phyloP scores from a whole-genome alignment of 129 eudicot genomes.

The Scalesia atractyloides region DNA sequence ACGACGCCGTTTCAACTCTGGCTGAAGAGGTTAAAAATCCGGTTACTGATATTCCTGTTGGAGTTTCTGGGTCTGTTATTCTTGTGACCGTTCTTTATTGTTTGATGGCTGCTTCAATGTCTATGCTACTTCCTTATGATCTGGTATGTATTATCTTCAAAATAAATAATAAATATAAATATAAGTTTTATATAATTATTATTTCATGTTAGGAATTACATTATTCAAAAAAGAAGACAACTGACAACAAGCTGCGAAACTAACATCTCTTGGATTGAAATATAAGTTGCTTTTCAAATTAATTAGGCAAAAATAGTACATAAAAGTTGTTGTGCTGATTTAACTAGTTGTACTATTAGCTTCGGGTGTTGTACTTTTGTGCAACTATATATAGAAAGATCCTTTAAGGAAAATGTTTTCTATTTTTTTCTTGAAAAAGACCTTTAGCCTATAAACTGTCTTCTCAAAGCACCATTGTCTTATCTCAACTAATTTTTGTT shows the following conservation, averaged over 20 bases:
- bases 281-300: background rate
- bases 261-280: background rate
- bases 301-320: background rate
- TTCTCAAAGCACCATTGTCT: slow-evolving; percentile 34
- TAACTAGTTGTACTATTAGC: slow-evolving; percentile 12
- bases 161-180: background rate
- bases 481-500: slow-evolving; percentile 33
- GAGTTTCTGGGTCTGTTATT: slow-evolving; percentile 85
- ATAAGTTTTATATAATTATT: too few relatives aligned
- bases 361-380: background rate
- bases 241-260: too few relatives aligned
- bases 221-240: too few relatives aligned
- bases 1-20: slow-evolving; percentile 96
- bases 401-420: background rate
- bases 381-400: slow-evolving; percentile 18
- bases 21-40: slow-evolving; percentile 96
- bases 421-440: slow-evolving; percentile 17
- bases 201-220: too few relatives aligned
- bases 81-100: slow-evolving; percentile 86
- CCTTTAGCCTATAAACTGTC: slow-evolving; percentile 9
- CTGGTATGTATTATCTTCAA: slow-evolving; percentile 44
- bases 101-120: slow-evolving; percentile 96
- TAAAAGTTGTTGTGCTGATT: background rate
- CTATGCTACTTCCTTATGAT: slow-evolving; percentile 90
- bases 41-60: slow-evolving; percentile 77